Base-by-base conservation (phyloP, 306 rosid species). In the Citrullus mucosospermus region DNA sequence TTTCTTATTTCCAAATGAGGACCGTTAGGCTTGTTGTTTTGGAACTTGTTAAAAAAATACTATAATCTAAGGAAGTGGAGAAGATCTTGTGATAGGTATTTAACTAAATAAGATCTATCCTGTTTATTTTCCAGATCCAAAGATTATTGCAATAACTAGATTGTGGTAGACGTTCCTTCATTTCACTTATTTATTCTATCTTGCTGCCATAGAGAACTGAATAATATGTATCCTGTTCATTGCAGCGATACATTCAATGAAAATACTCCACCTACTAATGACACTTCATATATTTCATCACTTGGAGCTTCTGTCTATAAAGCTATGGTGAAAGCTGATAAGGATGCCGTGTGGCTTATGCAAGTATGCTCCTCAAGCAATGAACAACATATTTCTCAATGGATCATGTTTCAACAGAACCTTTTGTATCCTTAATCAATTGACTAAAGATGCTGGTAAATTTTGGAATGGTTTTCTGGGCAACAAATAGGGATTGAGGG, bases 271-370 rank as follows among this genome's bases (percentile, higher is more conserved):
- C 98, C 98, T 69, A 87, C 96, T 59, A 88, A 79, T 82, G 91
- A 94, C 83, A 81, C 97, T 6, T 80, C 65, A 13, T 94, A 92
- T 83, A 92, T 94, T 71, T 89, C 96, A 55, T 83, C 86, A 38
- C 95, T 94, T 62, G 98, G 98, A 83, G 94, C 96, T 80, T 89
- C 98, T 73, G 97, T 94, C 62, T 94, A 88, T 82, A 86, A 89
- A 89, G 97, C 97, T 77, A 92, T 94, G 92, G 86, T 91, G 55
- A 81, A 84, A 84, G 96, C 93, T 36, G 92, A 94, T 79, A 86
- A 82, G 82, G 96, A 92, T 86, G 97, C 98, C n/a, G 96, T 94
- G 79, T 94, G 98, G 98, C 86, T 94, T 80, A 94, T 94, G 98
- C 98, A 94, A 87, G 98, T 94, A 94, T 65, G 92, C 73, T 85